phyloP scores from a whole-genome alignment of 164 flowering plant genomes.

The Malania oleifera region DNA sequence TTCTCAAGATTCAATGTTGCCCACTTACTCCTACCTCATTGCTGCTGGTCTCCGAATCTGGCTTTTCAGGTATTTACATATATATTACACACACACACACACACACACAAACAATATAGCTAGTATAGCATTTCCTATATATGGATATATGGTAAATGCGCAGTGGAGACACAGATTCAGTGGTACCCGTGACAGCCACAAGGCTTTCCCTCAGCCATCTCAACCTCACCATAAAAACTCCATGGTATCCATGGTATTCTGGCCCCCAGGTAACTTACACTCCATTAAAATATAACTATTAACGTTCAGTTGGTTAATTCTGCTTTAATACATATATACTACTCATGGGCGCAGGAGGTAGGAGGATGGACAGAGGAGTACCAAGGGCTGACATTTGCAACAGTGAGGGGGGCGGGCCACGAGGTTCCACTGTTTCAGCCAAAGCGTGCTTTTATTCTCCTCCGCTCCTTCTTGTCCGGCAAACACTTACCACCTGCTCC shows the following conservation, averaged over 20 bases:
- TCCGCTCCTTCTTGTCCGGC: constrained; percentile 56
- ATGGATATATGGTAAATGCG: background rate
- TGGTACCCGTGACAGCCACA: constrained; percentile 92
- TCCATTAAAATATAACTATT: background rate
- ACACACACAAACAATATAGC: too few relatives aligned
- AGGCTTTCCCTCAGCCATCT: constrained; percentile 71
- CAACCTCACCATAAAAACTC: constrained; percentile 49
- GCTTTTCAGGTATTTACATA: constrained; percentile 69
- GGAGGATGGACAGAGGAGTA: constrained; percentile 93
- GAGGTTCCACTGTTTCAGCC: constrained; percentile 81
- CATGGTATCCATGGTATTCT: constrained; percentile 90
- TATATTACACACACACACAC: too few relatives aligned
- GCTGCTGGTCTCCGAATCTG: constrained; percentile 77
- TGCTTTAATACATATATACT: too few relatives aligned
- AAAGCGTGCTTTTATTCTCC: constrained; percentile 41
- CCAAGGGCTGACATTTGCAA: constrained; percentile 77
- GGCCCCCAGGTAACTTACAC: constrained; percentile 53
- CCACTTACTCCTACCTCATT: constrained; percentile 64
- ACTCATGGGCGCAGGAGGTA: too few relatives aligned
- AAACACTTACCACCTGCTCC: constrained; percentile 33
- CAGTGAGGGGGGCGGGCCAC: constrained; percentile 88
- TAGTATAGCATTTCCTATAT: constrained; percentile 1
- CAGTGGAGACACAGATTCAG: constrained; percentile 94
- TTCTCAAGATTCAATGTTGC: constrained; percentile 55
- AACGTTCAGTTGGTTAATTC: constrained; percentile 2